Base-by-base conservation (phyloP, 306 rosid species). In the Malus orientalis region DNA sequence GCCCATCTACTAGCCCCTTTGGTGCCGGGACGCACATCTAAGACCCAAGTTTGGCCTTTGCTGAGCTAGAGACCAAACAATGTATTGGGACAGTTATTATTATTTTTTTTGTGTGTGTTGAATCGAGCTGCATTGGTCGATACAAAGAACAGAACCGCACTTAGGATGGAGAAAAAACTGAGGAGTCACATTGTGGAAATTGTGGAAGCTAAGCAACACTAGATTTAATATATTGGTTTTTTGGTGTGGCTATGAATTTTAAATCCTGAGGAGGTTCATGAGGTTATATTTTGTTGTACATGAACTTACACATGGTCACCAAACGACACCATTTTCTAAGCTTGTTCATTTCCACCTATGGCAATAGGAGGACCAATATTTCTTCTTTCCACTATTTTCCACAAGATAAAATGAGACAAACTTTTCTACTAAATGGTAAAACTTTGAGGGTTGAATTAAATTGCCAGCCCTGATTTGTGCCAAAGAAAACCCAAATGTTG, bases 91-190 rank as follows among this genome's bases (percentile, higher is more conserved):
- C 86, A 75, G 5, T 65, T 42, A 38, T 25, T 25, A 25, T 25
- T 25, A 25, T 25, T 25, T 0, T 25, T 25, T 78, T 83, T 25
- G 1, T 6, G 1, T 29, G 25, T 57, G 25, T 71, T 42, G 7
- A 81, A 71, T 9, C 3, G 11, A 73, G 78, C 78, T 27, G 84
- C 81, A 19, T 72, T 44, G 0, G 79, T 72, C 0, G 85, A 80
- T 0, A 92, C 82, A 12, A 93, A 72, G 2, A 11, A 51, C 6
- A 51, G 27, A 36, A 6, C 12, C 19, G 6, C 54, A n/a, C 6
- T 86, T 42, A 0, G 85, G 85, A 58, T 45, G 75, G 84, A 87
- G 57, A 89, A 89, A 0, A 90, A 69, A 5, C 86, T 92, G 14
- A 74, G 67, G 87, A 86, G 84, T 71, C 89, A 22, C 71, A 65